phyloP scores from a whole-genome alignment of 345 rosid species.

The Clarkia xantiana region DNA sequence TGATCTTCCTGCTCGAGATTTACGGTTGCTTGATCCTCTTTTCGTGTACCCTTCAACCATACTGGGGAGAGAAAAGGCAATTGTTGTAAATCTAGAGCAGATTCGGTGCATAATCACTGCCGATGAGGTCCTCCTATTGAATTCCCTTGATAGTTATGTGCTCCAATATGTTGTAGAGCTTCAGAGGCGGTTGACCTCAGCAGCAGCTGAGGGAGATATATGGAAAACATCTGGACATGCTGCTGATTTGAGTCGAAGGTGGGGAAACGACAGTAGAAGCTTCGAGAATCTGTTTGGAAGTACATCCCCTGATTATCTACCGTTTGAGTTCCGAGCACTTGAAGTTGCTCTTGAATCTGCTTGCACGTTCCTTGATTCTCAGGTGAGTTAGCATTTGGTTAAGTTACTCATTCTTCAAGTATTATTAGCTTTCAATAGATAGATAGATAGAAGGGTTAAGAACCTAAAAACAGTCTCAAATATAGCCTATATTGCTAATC shows the following conservation, averaged over 20 bases:
- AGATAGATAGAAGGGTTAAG: too few species aligned
- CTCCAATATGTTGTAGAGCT: slow-evolving; percentile 92
- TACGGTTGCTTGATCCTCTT: slow-evolving; percentile 84
- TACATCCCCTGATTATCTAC: slow-evolving; percentile 85
- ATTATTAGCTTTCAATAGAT: too few species aligned
- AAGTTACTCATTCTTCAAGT: too few species aligned
- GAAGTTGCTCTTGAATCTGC: slow-evolving; percentile 96
- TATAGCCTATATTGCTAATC: too few species aligned
- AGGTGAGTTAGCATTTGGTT: slow-evolving; percentile 35
- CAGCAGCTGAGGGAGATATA: slow-evolving; percentile 37
- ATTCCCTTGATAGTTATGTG: slow-evolving; percentile 94
- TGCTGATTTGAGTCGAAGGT: slow-evolving; percentile 35
- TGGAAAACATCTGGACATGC: slow-evolving; percentile 51
- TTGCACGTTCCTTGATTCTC: slow-evolving; percentile 93
- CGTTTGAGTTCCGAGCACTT: slow-evolving; percentile 92
- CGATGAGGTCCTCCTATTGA: slow-evolving; percentile 84
- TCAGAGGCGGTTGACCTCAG: slow-evolving; percentile 54
- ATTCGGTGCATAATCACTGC: slow-evolving; percentile 93
- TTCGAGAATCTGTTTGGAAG: slow-evolving; percentile 55
- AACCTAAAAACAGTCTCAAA: too few species aligned
- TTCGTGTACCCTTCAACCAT: slow-evolving; percentile 95
- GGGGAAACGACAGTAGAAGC: slow-evolving; percentile 30
- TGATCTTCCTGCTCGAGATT: slow-evolving; percentile 94
- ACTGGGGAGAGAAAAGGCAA: slow-evolving; percentile 96
- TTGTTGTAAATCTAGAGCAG: slow-evolving; percentile 89